Percentiles rank a stretch among this genome's conserved stretches.
Conservation (phyloP, 73 alveolate genomes). For the Tetrahymena malaccensis region DNA sequence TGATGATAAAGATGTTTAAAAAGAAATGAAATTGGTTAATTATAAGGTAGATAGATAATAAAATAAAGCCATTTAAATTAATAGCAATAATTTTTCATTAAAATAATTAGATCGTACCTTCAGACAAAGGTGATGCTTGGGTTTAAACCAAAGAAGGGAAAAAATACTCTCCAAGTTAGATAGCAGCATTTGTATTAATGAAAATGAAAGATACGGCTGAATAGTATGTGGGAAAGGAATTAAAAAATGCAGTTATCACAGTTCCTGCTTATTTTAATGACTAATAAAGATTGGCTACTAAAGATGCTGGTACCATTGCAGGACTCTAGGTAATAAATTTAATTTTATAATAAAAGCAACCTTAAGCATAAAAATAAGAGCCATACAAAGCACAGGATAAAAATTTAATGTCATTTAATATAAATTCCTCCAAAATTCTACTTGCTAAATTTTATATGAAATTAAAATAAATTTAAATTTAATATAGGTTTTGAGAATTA, state of each 20-base stretch:
- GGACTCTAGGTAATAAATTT: conserved; percentile 36
- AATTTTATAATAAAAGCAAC: neutral
- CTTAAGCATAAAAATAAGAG: neutral
- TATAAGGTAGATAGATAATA: neutral
- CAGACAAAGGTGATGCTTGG: conserved; percentile 22
- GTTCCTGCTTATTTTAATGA: conserved; percentile 91
- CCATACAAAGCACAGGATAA: neutral
- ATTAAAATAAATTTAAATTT: too few species aligned
- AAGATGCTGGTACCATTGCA: conserved; percentile 86
- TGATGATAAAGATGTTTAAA: conserved; percentile 46
- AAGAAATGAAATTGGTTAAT: conserved; percentile 26
- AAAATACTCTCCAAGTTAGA: conserved; percentile 78
- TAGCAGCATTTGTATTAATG: conserved; percentile 69
- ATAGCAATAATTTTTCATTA: neutral
- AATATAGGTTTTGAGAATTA: conserved; percentile 34
- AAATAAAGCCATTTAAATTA: neutral
- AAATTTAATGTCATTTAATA: too few species aligned
- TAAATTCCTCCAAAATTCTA: too few species aligned
- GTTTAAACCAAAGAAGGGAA: conserved; percentile 41
- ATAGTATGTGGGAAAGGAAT: conserved; percentile 62
- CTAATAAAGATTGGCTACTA: conserved; percentile 93
- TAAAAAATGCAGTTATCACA: conserved; percentile 84
- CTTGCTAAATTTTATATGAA: too few species aligned
- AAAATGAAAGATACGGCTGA: conserved; percentile 67
- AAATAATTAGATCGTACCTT: neutral